A percentile compares a stretch with the other conserved stretches of the same genome.
Evolutionary conservation across 805 yeast genomes (phyloP).

Genomic region (Wickerhamomyces chaumierensis): DNA sequence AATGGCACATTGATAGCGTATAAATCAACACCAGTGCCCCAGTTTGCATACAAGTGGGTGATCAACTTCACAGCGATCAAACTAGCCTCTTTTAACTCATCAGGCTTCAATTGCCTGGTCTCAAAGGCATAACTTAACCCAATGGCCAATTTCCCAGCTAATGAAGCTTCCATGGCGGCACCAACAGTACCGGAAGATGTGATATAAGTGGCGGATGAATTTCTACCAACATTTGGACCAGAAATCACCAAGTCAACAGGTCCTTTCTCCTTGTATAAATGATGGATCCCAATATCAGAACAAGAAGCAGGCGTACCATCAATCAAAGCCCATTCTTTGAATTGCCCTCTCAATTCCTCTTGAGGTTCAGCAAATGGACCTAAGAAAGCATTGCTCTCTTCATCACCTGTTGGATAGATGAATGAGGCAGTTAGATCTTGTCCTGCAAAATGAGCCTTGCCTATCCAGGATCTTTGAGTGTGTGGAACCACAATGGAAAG

Average conservation of each 20-base stretch:
- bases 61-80: constrained; percentile 54
- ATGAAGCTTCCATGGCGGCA: constrained; percentile 89
- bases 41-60: constrained; percentile 41
- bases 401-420: constrained; percentile 42
- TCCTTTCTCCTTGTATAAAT: constrained; percentile 39
- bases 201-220: constrained; percentile 79
- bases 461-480: constrained; percentile 89
- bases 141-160: constrained; percentile 51
- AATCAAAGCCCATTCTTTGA: constrained; percentile 75
- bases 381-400: constrained; percentile 31
- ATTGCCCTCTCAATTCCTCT: constrained; percentile 21
- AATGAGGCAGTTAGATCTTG: constrained; percentile 48
- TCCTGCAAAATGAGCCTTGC: constrained; percentile 92
- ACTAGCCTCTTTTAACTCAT: constrained; percentile 51
- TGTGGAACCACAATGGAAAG: constrained; percentile 74
- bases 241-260: constrained; percentile 80
- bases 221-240: constrained; percentile 95
- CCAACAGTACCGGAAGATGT: constrained; percentile 93
- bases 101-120: constrained; percentile 28
- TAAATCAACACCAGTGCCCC: constrained; percentile 53
- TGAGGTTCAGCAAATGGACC: constrained; percentile 61
- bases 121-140: constrained; percentile 84
- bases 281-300: constrained; percentile 79
- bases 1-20: constrained; percentile 83
- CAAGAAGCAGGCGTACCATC: constrained; percentile 97